A percentile compares a stretch with the other conserved stretches of the same genome.
These are phyloP conservation scores for Lathyrus oleraceus DNA, from an alignment of 306 rosid species.

Conservation along the genomic window DNA sequence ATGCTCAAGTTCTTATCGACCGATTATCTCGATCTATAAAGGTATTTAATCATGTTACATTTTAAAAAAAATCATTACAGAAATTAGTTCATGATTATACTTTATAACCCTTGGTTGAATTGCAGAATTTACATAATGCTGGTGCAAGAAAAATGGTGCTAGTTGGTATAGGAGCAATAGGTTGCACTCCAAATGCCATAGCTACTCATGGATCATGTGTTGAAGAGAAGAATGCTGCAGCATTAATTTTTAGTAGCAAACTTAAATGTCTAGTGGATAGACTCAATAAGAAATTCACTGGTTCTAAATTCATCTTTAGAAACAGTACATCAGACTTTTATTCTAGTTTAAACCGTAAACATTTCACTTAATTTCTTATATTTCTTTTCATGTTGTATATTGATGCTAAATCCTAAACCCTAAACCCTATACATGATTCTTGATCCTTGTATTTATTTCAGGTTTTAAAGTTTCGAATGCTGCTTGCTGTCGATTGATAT, in stretches of 20 bases:
- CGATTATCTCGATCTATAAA: slow-evolving; percentile 1
- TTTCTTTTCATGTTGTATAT: not conserved
- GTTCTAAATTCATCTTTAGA: slow-evolving; percentile 38
- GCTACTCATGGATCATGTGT: slow-evolving; percentile 33
- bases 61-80: not conserved
- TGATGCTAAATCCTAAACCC: no score
- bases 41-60: slow-evolving; percentile 37
- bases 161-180: slow-evolving; percentile 50
- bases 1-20: slow-evolving; percentile 34
- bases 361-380: not conserved
- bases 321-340: not conserved
- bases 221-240: slow-evolving; percentile 31
- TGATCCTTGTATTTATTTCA: not conserved
- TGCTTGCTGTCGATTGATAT: slow-evolving; percentile 35
- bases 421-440: no score
- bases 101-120: not conserved
- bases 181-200: slow-evolving; percentile 43
- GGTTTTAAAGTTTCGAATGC: slow-evolving; percentile 31
- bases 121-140: slow-evolving; percentile 35
- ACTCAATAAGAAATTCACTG: slow-evolving; percentile 21
- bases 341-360: not conserved
- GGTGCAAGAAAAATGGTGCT: slow-evolving; percentile 59
- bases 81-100: not conserved
- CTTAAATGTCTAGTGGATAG: slow-evolving; percentile 36
- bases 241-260: slow-evolving; percentile 26